These are phyloP conservation scores for Calycina herbarum DNA, from an alignment of 2,329 filamentous ascomycete species.

Conservation along the genomic window DNA sequence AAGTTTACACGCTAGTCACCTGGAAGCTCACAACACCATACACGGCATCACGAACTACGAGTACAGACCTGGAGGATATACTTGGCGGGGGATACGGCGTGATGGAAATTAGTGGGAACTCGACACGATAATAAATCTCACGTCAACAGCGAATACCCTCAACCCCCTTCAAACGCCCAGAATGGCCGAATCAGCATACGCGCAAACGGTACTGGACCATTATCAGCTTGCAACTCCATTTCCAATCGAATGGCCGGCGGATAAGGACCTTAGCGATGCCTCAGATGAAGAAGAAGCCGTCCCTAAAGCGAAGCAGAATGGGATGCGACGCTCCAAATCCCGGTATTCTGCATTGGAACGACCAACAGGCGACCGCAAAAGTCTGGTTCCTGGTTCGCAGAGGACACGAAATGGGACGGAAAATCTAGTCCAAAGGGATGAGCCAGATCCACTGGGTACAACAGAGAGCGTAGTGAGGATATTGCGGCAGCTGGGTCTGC, in stretches of 20 bases:
- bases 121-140: neutral
- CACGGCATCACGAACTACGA: neutral
- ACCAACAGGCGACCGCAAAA: conserved; percentile 67
- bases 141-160: neutral
- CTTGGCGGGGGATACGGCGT: neutral
- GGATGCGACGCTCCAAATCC: conserved; percentile 64
- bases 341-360: conserved; percentile 83
- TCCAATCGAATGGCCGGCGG: conserved; percentile 82
- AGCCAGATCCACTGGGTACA: conserved; percentile 87
- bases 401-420: conserved; percentile 67
- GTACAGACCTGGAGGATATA: neutral
- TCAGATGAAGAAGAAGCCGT: conserved; percentile 54
- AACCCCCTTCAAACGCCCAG: conserved; percentile 24
- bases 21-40: conserved; percentile 5
- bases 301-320: conserved; percentile 41
- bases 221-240: conserved; percentile 81
- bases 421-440: conserved; percentile 84
- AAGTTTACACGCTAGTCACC: neutral
- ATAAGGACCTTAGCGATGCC: conserved; percentile 71
- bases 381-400: conserved; percentile 64
- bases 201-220: conserved; percentile 75
- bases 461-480: conserved; percentile 83
- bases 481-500: conserved; percentile 72
- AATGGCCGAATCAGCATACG: conserved; percentile 66
- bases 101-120: neutral